Percentiles rank a stretch among this genome's conserved stretches.
Evolutionary conservation across 257 asterid species (phyloP).

Genomic region (Handroanthus guayacan): DNA sequence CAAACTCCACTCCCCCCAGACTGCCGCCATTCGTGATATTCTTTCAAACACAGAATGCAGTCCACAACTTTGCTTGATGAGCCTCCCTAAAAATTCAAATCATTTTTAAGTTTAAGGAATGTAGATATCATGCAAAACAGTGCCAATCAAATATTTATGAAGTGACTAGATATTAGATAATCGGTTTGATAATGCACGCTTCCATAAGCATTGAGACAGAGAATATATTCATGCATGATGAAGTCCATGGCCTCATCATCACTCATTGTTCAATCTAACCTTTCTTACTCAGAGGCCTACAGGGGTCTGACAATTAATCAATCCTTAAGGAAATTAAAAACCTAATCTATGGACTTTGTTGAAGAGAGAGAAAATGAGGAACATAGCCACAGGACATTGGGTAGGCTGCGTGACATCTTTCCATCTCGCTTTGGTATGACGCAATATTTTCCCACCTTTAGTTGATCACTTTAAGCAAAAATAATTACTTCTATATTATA

Average conservation of each 20-base stretch:
- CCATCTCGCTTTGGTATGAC: too few relatives aligned
- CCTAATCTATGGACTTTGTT: neutral
- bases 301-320: neutral
- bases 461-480: too few relatives aligned
- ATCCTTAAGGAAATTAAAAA: neutral
- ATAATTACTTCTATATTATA: too few relatives aligned
- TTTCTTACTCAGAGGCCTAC: neutral
- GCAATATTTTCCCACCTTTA: neutral
- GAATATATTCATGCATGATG: neutral
- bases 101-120: conserved; percentile 8
- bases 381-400: neutral
- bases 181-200: neutral
- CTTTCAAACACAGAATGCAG: conserved; percentile 89
- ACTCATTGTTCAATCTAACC: neutral
- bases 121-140: neutral
- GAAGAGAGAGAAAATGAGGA: neutral
- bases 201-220: neutral
- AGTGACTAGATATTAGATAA: neutral
- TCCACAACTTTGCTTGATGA: conserved; percentile 94
- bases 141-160: neutral
- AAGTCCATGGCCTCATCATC: neutral
- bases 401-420: neutral
- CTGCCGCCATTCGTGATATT: conserved; percentile 86
- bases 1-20: conserved; percentile 92
- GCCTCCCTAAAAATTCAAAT: conserved; percentile 69